Evolutionary conservation across 2,329 filamentous ascomycete genomes (phyloP).

Genomic region (Microsporum ferrugineum): DNA sequence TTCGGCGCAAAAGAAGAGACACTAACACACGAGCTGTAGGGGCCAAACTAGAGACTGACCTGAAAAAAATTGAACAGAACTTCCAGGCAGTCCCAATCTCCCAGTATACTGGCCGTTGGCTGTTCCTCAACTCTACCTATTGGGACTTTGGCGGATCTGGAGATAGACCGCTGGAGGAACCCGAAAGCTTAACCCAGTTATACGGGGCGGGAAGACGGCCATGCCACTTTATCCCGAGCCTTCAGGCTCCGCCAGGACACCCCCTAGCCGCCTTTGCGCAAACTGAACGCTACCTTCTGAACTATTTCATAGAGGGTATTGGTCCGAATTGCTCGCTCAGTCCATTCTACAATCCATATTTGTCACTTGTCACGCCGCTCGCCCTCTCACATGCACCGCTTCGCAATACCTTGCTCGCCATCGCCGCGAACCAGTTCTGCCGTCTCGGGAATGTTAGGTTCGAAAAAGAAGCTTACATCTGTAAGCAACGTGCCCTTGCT

Average conservation of each 20-base stretch:
- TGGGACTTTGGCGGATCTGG: constrained; percentile 13
- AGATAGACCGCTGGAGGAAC: neutral
- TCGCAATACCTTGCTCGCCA: constrained; percentile 20
- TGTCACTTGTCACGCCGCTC: constrained; percentile 19
- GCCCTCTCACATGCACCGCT: constrained; percentile 18
- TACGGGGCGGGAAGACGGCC: neutral
- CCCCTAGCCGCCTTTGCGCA: constrained; percentile 12
- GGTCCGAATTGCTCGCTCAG: constrained; percentile 24
- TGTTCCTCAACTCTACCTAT: constrained; percentile 20
- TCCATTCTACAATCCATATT: constrained; percentile 21
- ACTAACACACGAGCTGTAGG: constrained; percentile 1
- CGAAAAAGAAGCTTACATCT: constrained; percentile 18
- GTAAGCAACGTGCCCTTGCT: constrained; percentile 19
- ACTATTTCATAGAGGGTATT: constrained; percentile 23
- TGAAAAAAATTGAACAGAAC: neutral
- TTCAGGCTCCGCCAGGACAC: constrained; percentile 7
- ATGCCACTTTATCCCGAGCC: neutral
- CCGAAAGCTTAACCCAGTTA: constrained; percentile 1
- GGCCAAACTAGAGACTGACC: neutral
- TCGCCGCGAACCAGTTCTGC: constrained; percentile 22
- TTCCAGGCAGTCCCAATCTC: constrained; percentile 7
- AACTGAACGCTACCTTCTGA: constrained; percentile 16
- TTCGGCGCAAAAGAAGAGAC: neutral
- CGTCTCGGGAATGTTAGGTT: constrained; percentile 20
- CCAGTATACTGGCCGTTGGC: constrained; percentile 16